phyloP scores from a whole-genome alignment of 1,139 yeast genomes.

The Saccharomycopsis crataegensis region DNA sequence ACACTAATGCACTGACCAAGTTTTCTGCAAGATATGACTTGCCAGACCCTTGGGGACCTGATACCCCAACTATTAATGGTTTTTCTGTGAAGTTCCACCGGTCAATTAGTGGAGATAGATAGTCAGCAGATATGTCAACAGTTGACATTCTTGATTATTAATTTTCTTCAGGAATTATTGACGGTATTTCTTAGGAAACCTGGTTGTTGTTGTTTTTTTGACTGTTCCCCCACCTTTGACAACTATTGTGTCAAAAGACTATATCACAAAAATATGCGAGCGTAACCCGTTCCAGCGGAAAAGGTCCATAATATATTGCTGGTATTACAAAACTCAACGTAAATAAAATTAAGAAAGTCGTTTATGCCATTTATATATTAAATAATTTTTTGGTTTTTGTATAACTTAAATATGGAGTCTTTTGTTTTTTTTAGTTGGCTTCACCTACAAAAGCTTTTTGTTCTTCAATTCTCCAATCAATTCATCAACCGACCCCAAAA shows the following conservation, averaged over 20 bases:
- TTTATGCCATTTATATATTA: background rate
- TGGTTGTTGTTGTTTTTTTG: too few species aligned
- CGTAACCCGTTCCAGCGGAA: too few species aligned
- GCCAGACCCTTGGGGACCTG: constrained; percentile 95
- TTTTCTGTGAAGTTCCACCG: constrained; percentile 22
- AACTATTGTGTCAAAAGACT: too few species aligned
- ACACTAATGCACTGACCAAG: constrained; percentile 33
- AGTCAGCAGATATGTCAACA: constrained; percentile 23
- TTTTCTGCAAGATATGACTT: constrained; percentile 60
- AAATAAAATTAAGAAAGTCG: too few species aligned
- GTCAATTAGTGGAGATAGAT: constrained; percentile 24
- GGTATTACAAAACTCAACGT: too few species aligned
- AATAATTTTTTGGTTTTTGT: background rate
- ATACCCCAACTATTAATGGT: constrained; percentile 61
- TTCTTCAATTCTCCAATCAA: constrained; percentile 73
- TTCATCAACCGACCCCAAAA: constrained; percentile 76
- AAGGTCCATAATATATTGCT: too few species aligned
- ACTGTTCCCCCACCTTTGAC: too few species aligned
- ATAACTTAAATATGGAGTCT: background rate
- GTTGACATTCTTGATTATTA: constrained; percentile 1
- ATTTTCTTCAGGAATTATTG: too few species aligned
- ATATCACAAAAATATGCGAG: too few species aligned
- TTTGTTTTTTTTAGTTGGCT: background rate
- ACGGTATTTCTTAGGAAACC: too few species aligned
- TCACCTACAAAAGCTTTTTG: constrained; percentile 42